A percentile compares a stretch with the other conserved stretches of the same genome.
phyloP scores from a whole-genome alignment of 768 basidiomycete genomes.

The Rhizopogon vulgaris region DNA sequence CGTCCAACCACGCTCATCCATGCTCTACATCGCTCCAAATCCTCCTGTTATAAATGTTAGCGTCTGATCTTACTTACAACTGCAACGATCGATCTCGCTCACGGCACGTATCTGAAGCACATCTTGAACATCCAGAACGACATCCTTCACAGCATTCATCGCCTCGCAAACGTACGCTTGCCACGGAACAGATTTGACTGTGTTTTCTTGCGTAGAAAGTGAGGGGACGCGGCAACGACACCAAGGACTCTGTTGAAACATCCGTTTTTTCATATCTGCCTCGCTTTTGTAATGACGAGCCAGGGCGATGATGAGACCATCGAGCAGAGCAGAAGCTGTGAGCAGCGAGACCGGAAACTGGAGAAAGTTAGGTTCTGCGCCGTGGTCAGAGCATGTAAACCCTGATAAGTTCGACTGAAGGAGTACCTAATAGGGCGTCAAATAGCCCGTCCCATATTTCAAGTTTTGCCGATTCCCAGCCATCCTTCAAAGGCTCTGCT shows the following conservation, averaged over 20 bases:
- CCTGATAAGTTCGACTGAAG: neutral
- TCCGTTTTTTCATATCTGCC: conserved; percentile 8
- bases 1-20: conserved; percentile 15
- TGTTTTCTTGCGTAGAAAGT: neutral
- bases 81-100: neutral
- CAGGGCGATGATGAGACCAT: conserved; percentile 36
- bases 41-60: conserved; percentile 8
- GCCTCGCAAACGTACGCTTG: conserved; percentile 9
- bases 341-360: conserved; percentile 48
- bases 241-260: neutral
- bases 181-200: conserved; percentile 6
- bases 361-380: conserved; percentile 46
- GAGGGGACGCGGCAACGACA: neutral
- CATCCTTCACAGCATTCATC: conserved; percentile 4
- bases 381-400: neutral
- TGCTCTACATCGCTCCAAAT: conserved; percentile 18
- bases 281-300: conserved; percentile 30
- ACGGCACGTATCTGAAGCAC: conserved; percentile 18
- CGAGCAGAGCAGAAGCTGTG: conserved; percentile 45
- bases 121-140: conserved; percentile 20
- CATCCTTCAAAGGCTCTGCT: conserved; percentile 25
- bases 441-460: conserved; percentile 49
- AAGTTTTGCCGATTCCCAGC: conserved; percentile 41
- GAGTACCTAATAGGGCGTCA: conserved; percentile 32
- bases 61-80: neutral